Percentiles rank a stretch among this genome's conserved stretches.
These are phyloP conservation scores for Cylindrotheca closterium DNA, from an alignment of 108 stramenopile genomes.

Conservation along the genomic window DNA sequence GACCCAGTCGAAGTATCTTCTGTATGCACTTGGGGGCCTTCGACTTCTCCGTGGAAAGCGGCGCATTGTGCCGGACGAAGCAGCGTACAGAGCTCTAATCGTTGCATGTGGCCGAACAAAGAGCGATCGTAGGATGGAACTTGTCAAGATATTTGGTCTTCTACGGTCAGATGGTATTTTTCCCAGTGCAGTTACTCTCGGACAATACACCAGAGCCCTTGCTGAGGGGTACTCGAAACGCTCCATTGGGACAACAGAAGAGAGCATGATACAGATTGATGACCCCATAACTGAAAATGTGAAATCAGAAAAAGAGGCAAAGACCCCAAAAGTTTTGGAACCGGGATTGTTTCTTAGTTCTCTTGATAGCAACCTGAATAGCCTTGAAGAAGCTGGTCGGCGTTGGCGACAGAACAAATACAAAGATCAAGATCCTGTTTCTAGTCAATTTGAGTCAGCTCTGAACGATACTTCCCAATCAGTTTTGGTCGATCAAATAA, in stretches of 20 bases:
- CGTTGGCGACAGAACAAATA: slow-evolving; percentile 55
- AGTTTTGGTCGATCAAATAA: not conserved
- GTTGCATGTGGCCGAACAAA: slow-evolving; percentile 79
- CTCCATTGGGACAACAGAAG: slow-evolving; percentile 23
- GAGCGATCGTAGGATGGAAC: slow-evolving; percentile 69
- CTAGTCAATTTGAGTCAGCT: slow-evolving; percentile 4
- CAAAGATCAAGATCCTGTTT: slow-evolving; percentile 8
- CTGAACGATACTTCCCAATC: not conserved
- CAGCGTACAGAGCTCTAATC: slow-evolving; percentile 80
- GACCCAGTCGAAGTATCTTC: slow-evolving; percentile 68
- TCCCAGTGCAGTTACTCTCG: slow-evolving; percentile 82
- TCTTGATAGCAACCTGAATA: slow-evolving; percentile 56
- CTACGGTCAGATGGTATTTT: slow-evolving; percentile 82
- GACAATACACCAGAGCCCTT: slow-evolving; percentile 81
- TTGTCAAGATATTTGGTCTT: slow-evolving; percentile 78
- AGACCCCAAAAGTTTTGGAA: not conserved
- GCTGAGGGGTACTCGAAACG: slow-evolving; percentile 87
- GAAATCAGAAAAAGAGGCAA: slow-evolving; percentile 9
- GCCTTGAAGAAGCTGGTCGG: slow-evolving; percentile 65
- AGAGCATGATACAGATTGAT: too few species aligned
- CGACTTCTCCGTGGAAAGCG: slow-evolving; percentile 66
- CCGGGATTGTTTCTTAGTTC: slow-evolving; percentile 29
- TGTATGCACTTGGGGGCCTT: slow-evolving; percentile 81
- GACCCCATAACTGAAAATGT: slow-evolving; percentile 11
- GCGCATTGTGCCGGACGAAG: slow-evolving; percentile 83